Evolutionary conservation across 768 basidiomycete species (phyloP), one percentile per base, ranked within the genome.

Genomic region (Sutorius australiensis): DNA sequence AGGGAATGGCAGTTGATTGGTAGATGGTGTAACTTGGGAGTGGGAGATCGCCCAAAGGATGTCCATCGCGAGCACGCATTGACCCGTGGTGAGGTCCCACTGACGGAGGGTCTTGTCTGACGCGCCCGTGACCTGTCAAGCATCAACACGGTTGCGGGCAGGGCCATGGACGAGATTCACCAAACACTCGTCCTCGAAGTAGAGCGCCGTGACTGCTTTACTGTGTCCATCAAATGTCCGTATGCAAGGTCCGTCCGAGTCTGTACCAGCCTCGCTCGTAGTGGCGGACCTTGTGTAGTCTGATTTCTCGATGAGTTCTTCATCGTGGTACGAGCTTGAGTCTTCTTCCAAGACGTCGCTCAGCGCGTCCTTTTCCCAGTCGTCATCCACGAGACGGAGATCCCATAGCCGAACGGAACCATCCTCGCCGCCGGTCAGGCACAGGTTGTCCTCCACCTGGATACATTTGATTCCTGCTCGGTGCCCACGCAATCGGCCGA

Each of bases 21-120:
- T 72, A 19, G 79, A 65, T 14, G 69, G 68, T 11, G 76, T 63
- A 24, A 73, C 66, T 36, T 86, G 78, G 3, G 93, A 85, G 71
- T 98, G 95, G 10, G 92, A 93, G 60, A 98, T 95, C 2, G 95
- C 97, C 97, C 97, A 99, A 24, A 99, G 83, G 58, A 99, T 97
- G 70, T 99, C 97, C 97, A 99, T 99, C 21, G 95, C 95, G 77
- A 97, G 87, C 42, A 98, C 87, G 71, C 97, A 99, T 76, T 98
- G 97, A 7, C 95, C 97, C 0, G 97, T 98, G 17, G 81, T 83
- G 49, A 98, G 81, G 66, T 98, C 97, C 97, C 97, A 99, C 67
- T 98, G 95, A 3, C 97, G 90, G 50, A 99, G 79, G 0, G 97
- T 99, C 72, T 98, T 98, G 74, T 99, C 97, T 4, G 92, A 93